Conservation (phyloP, 2,329 filamentous ascomycete species). For the Pseudogymnoascus sp. region DNA sequence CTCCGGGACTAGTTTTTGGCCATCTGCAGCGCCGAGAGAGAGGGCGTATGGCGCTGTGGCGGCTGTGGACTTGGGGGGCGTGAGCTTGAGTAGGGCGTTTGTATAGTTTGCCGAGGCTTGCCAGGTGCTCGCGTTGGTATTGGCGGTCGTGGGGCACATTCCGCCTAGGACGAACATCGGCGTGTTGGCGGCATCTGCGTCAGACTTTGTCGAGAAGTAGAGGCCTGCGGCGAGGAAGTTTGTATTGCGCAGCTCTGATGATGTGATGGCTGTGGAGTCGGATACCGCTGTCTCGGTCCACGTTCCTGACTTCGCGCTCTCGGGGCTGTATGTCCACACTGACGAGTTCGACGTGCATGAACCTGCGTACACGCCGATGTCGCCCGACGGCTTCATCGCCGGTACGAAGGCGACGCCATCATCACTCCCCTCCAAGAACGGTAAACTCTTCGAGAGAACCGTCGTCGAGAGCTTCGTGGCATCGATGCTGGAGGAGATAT, state of each 20-base stretch:
- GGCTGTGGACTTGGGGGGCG: constrained; percentile 38
- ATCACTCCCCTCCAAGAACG: constrained; percentile 49
- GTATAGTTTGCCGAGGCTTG: constrained; percentile 68
- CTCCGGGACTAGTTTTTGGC: constrained; percentile 66
- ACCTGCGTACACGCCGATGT: constrained; percentile 67
- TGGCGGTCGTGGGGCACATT: constrained; percentile 64
- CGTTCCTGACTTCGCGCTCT: constrained; percentile 36
- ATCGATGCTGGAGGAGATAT: constrained; percentile 53
- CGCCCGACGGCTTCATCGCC: constrained; percentile 57
- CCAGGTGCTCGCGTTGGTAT: constrained; percentile 45
- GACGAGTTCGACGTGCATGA: constrained; percentile 54
- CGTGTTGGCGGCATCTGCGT: constrained; percentile 25
- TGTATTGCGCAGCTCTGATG: constrained; percentile 34
- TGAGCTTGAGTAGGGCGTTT: constrained; percentile 66
- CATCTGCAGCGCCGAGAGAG: constrained; percentile 38
- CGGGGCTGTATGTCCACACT: constrained; percentile 60
- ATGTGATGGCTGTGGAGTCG: constrained; percentile 28
- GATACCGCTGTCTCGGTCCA: constrained; percentile 47
- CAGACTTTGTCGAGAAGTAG: constrained; percentile 25
- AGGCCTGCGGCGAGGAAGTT: constrained; percentile 48
- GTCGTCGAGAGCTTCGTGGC: constrained; percentile 39
- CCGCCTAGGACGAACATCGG: constrained; percentile 60
- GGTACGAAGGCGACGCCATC: constrained; percentile 57
- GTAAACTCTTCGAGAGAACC: constrained; percentile 47
- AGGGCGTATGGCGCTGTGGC: constrained; percentile 33